Conservation (phyloP, 176 grass and related monocot genomes). For the Musa acuminata region DNA sequence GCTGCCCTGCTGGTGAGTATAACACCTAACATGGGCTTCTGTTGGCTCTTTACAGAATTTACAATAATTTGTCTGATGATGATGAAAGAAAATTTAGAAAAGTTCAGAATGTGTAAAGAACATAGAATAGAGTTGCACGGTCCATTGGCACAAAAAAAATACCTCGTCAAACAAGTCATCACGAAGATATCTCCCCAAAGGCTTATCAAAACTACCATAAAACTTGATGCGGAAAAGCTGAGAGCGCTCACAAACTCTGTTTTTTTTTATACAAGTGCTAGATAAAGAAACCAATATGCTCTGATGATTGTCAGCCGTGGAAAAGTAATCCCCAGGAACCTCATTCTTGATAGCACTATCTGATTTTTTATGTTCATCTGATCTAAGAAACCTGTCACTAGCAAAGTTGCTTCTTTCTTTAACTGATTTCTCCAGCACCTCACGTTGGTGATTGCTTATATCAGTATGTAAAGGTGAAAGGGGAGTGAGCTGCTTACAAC, state of each 20-base stretch:
- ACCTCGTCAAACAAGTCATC: slow-evolving; percentile 94
- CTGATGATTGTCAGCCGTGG: slow-evolving; percentile 50
- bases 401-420: slow-evolving; percentile 37
- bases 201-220: slow-evolving; percentile 89
- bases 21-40: slow-evolving; percentile 73
- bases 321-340: slow-evolving; percentile 38
- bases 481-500: background rate
- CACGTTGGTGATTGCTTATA: slow-evolving; percentile 4
- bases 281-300: slow-evolving; percentile 82
- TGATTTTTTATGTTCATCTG: slow-evolving; percentile 43
- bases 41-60: slow-evolving; percentile 63
- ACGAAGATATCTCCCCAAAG: slow-evolving; percentile 73
- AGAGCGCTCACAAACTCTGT: slow-evolving; percentile 43
- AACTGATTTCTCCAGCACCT: slow-evolving; percentile 11
- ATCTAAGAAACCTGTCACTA: slow-evolving; percentile 27
- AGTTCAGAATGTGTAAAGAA: slow-evolving; percentile 2
- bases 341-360: slow-evolving; percentile 27
- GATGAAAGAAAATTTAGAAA: background rate
- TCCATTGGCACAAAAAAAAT: slow-evolving; percentile 1
- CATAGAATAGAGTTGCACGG: background rate
- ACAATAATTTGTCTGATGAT: slow-evolving; percentile 59
- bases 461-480: background rate
- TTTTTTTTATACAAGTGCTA: slow-evolving; percentile 60
- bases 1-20: slow-evolving; percentile 71
- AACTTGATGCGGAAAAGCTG: slow-evolving; percentile 76